phyloP scores from a whole-genome alignment of 2,329 filamentous ascomycete species.

The Ascochyta pisi region DNA sequence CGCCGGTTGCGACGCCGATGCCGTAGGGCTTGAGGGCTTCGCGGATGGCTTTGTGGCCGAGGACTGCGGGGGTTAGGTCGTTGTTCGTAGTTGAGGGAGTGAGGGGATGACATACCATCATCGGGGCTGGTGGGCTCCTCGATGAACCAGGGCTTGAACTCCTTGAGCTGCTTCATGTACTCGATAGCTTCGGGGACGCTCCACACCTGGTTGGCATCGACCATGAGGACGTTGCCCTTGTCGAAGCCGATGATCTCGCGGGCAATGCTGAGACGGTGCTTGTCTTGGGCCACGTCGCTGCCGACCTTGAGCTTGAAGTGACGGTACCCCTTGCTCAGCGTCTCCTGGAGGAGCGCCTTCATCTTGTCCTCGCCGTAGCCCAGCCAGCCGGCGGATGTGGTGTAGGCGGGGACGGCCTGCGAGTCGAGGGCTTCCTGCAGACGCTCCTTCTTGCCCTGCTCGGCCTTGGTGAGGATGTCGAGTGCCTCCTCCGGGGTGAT shows the following conservation, averaged over 20 bases:
- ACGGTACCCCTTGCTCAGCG: slow-evolving; percentile 75
- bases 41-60: slow-evolving; percentile 84
- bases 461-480: slow-evolving; percentile 69
- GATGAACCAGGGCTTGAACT: slow-evolving; percentile 93
- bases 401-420: slow-evolving; percentile 86
- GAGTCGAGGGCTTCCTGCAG: slow-evolving; percentile 75
- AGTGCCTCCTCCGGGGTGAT: slow-evolving; percentile 85
- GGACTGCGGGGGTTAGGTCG: slow-evolving; percentile 56
- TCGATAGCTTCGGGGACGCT: slow-evolving; percentile 86
- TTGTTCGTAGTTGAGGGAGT: background rate
- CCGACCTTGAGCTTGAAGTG: slow-evolving; percentile 96
- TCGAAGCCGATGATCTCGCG: slow-evolving; percentile 83
- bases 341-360: slow-evolving; percentile 75
- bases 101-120: slow-evolving; percentile 57
- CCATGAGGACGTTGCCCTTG: slow-evolving; percentile 84
- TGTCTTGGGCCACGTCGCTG: slow-evolving; percentile 73
- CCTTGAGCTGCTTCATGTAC: slow-evolving; percentile 81
- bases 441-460: slow-evolving; percentile 72
- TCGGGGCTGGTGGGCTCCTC: slow-evolving; percentile 92
- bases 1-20: slow-evolving; percentile 87
- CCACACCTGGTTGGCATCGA: slow-evolving; percentile 94
- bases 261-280: slow-evolving; percentile 73
- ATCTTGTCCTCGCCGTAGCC: slow-evolving; percentile 90
- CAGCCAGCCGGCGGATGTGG: slow-evolving; percentile 90
- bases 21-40: slow-evolving; percentile 76